Conservation (phyloP, 2,329 filamentous ascomycete genomes). For the Paraphaeosphaeria minitans region DNA sequence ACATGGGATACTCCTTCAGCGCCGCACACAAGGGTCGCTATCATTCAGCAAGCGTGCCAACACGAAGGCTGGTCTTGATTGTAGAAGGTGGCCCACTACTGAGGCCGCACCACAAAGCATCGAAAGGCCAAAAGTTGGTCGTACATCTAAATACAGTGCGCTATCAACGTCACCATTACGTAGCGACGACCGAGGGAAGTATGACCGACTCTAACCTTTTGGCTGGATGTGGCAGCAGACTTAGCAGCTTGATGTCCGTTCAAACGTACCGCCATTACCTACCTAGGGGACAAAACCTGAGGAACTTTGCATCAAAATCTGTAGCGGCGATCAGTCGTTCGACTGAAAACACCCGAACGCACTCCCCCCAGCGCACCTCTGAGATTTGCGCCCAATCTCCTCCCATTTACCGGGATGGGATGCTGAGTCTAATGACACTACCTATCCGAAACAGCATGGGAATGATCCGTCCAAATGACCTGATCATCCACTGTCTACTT, state of each 20-base stretch:
- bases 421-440: neutral
- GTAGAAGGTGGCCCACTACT: neutral
- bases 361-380: neutral
- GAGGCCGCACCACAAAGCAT: neutral
- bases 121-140: neutral
- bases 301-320: neutral
- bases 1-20: neutral
- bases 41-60: neutral
- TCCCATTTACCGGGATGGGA: no score
- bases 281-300: neutral
- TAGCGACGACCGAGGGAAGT: neutral
- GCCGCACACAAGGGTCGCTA: neutral
- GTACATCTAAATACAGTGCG: neutral
- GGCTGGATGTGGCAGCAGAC: neutral
- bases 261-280: neutral
- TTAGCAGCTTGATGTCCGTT: neutral
- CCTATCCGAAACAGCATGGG: neutral
- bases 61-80: neutral
- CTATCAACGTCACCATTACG: neutral
- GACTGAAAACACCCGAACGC: neutral
- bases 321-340: neutral
- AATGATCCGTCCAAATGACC: neutral
- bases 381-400: neutral
- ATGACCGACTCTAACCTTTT: neutral
- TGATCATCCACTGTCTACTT: neutral